A percentile compares a stretch with the other conserved stretches of the same genome.
Evolutionary conservation across 2,329 filamentous ascomycete genomes (phyloP).

Genomic region (Plenodomus tracheiphilus): DNA sequence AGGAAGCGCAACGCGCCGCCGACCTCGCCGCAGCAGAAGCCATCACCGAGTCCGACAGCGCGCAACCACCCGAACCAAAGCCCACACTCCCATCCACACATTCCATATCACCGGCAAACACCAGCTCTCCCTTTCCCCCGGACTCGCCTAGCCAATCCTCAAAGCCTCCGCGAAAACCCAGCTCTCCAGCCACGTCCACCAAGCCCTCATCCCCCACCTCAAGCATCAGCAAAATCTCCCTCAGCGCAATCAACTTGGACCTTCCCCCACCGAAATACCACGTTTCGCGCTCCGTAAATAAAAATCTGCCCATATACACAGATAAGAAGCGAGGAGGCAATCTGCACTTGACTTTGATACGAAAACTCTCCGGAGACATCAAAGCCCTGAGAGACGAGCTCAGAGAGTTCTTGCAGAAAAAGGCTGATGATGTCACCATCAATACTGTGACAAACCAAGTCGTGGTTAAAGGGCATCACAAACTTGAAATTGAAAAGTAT

Average conservation of each 20-base stretch:
- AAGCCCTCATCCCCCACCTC: slow-evolving; percentile 8
- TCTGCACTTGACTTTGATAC: slow-evolving; percentile 71
- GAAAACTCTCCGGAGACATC: slow-evolving; percentile 77
- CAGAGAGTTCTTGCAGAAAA: slow-evolving; percentile 59
- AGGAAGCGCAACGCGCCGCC: slow-evolving; percentile 30
- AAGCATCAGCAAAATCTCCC: slow-evolving; percentile 7
- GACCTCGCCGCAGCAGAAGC: slow-evolving; percentile 41
- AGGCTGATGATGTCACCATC: slow-evolving; percentile 58
- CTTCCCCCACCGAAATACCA: slow-evolving; percentile 60
- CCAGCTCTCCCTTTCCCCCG: too few species aligned
- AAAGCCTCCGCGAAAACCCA: slow-evolving; percentile 1
- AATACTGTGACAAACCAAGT: slow-evolving; percentile 72
- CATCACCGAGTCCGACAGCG: slow-evolving; percentile 38
- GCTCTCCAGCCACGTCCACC: slow-evolving; percentile 4
- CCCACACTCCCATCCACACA: slow-evolving; percentile 24
- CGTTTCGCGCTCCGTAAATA: slow-evolving; percentile 70
- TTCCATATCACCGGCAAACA: slow-evolving; percentile 3
- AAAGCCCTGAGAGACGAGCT: slow-evolving; percentile 67
- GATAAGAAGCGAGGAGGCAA: slow-evolving; percentile 75
- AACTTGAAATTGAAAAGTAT: slow-evolving; percentile 12
- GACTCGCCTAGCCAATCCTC: too few species aligned
- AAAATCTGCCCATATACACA: slow-evolving; percentile 77
- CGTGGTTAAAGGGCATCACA: slow-evolving; percentile 35
- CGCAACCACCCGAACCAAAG: slow-evolving; percentile 28
- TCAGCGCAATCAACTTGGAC: slow-evolving; percentile 9